Percentiles rank a stretch among this genome's conserved stretches.
Evolutionary conservation across 768 basidiomycete species (phyloP).

Genomic region (Panaeolus cyanescens): DNA sequence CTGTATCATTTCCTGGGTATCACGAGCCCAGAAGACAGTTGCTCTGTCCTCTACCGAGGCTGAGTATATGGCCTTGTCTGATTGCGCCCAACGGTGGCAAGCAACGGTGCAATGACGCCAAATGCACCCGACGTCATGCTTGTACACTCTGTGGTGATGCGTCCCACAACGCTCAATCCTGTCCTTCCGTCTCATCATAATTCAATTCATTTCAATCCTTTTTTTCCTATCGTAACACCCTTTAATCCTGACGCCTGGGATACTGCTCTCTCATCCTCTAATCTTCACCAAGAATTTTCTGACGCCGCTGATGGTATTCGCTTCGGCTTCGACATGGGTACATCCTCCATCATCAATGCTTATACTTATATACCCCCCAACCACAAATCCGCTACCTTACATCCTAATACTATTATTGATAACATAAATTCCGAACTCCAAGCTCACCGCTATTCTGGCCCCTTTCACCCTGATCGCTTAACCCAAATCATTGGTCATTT

Average conservation of each 20-base stretch:
- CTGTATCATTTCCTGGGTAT: conserved; percentile 1
- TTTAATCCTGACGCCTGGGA: conserved; percentile 21
- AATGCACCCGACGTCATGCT: conserved; percentile 15
- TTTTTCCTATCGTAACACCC: conserved; percentile 32
- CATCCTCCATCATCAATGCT: conserved; percentile 7
- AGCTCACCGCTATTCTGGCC: conserved; percentile 29
- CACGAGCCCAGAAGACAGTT: neutral
- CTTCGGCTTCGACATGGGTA: conserved; percentile 38
- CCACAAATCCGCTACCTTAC: conserved; percentile 29
- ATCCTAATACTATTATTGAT: conserved; percentile 26
- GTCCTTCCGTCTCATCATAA: conserved; percentile 11
- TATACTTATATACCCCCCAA: conserved; percentile 32
- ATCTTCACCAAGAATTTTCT: conserved; percentile 20
- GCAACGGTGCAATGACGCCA: neutral
- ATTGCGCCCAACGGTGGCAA: neutral
- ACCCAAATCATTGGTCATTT: conserved; percentile 42
- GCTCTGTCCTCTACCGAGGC: too few relatives aligned
- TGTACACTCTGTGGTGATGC: conserved; percentile 30
- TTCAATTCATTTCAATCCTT: conserved; percentile 26
- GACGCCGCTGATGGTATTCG: conserved; percentile 32
- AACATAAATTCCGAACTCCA: conserved; percentile 34
- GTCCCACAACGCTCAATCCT: conserved; percentile 29
- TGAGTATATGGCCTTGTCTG: too few relatives aligned
- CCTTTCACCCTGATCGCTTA: conserved; percentile 25
- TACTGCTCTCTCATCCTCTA: conserved; percentile 14